Base-by-base conservation (phyloP, 306 rosid genomes). In the Chamaecrista fasciculata region DNA sequence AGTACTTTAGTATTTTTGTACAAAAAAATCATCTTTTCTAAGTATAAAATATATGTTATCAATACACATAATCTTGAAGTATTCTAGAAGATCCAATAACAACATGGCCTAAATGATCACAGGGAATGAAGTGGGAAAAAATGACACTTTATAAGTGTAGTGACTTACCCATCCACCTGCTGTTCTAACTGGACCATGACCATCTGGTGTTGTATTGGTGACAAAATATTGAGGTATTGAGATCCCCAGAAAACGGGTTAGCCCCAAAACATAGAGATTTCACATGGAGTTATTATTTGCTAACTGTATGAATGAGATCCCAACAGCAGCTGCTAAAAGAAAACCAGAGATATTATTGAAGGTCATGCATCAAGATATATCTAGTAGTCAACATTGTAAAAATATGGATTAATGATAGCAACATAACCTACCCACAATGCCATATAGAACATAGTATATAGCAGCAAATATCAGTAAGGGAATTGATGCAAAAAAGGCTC, bases 381-480 rank as follows among this genome's bases (percentile, higher is more conserved):
- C 15, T 59, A 39, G 9, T 0, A 6, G 57, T 18, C 28, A 59
- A 70, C 48, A 50, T 49, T 56, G 14, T 11, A n/a, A 24, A 8
- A 11, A 42, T 46, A 4, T 25, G 53, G 57, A 36, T 24, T 49
- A 48, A 42, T 24, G 44, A 57, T 15, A 36, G 66, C 36, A 66
- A 46, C 18, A 64, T 36, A 53, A 72, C 99, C 60, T 81, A 94
- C 99, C 91, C 39, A 94, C 99, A 52, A 91, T 78, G 61, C 92
- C 92, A 39, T 76, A 89, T 53, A 95, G 60, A 75, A 95, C 91
- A 67, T 97, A 95, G 85, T 91, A 85, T 40, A 91, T 82, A 28
- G 97, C 99, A 49, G 87, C 99, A 36, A 84, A 91, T 79, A 95
- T 76, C n/a, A n/a, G n/a, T n/a, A n/a, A n/a, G n/a, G n/a, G n/a